A percentile compares a stretch with the other conserved stretches of the same genome.
These are phyloP conservation scores for Trichoderma erinaceum DNA, from an alignment of 495 filamentous ascomycete genomes.

Conservation along the genomic window DNA sequence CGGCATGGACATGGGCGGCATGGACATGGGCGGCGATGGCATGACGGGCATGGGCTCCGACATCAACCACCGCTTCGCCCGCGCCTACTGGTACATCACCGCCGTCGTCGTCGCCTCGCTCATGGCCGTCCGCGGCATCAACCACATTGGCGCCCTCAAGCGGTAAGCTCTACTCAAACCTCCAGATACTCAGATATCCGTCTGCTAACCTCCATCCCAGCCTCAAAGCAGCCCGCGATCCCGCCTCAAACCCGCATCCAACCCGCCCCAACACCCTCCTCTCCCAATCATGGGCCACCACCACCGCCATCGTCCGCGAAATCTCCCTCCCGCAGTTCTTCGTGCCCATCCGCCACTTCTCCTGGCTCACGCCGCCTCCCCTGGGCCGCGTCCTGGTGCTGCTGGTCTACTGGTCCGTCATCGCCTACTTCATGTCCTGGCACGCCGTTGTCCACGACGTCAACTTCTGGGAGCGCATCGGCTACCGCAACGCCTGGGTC, in stretches of 20 bases:
- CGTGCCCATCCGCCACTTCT: slow-evolving; percentile 41
- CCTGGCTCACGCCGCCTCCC: slow-evolving; percentile 50
- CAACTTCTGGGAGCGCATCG: slow-evolving; percentile 62
- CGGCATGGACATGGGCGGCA: slow-evolving; percentile 28
- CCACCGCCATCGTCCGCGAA: slow-evolving; percentile 63
- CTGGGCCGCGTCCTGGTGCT: slow-evolving; percentile 51
- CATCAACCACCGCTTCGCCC: slow-evolving; percentile 37
- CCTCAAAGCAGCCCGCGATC: slow-evolving; percentile 22
- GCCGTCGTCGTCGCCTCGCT: slow-evolving; percentile 35
- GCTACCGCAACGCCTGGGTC: slow-evolving; percentile 69
- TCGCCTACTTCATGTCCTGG: slow-evolving; percentile 52
- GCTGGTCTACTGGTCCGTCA: slow-evolving; percentile 48
- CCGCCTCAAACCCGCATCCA: slow-evolving; percentile 43
- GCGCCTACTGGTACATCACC: slow-evolving; percentile 47
- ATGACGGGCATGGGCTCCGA: slow-evolving; percentile 27
- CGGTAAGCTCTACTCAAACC: slow-evolving; percentile 25
- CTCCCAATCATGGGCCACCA: slow-evolving; percentile 52
- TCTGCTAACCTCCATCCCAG: not conserved
- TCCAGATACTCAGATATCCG: slow-evolving; percentile 1
- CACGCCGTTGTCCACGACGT: slow-evolving; percentile 37
- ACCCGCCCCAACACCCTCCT: slow-evolving; percentile 57
- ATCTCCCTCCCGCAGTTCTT: slow-evolving; percentile 57
- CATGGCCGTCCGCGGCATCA: slow-evolving; percentile 32
- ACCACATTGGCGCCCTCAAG: slow-evolving; percentile 29
- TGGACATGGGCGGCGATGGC: slow-evolving; percentile 28